Evolutionary conservation across 1,284 basidiomycete genomes (phyloP).

Genomic region (Cutaneotrichosporon sp.): DNA sequence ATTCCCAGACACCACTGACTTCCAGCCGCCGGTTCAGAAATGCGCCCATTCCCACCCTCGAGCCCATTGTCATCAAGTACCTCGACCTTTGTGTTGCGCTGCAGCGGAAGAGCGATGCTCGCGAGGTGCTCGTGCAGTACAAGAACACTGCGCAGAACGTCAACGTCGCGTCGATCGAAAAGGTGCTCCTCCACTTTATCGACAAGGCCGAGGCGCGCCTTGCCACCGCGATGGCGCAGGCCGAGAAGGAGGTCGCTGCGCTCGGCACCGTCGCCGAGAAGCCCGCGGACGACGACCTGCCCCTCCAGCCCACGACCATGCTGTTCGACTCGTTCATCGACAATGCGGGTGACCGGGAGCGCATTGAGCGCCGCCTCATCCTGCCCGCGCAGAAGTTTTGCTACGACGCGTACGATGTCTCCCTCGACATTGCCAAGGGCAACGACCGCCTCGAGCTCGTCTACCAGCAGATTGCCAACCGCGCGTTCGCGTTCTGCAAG

Average conservation of each 20-base stretch:
- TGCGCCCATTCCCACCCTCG: constrained; percentile 80
- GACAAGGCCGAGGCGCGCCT: constrained; percentile 83
- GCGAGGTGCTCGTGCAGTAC: constrained; percentile 87
- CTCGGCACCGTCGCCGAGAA: constrained; percentile 59
- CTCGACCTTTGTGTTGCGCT: constrained; percentile 94
- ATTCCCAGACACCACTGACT: neutral
- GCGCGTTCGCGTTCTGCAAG: constrained; percentile 95
- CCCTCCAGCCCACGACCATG: constrained; percentile 44
- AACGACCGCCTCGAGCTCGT: constrained; percentile 90
- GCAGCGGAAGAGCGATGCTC: constrained; percentile 87
- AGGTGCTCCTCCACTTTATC: constrained; percentile 85
- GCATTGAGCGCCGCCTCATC: constrained; percentile 91
- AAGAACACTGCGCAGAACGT: constrained; percentile 95
- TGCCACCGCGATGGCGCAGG: constrained; percentile 72
- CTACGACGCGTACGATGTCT: constrained; percentile 97
- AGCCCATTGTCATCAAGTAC: constrained; percentile 83
- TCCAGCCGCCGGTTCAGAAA: constrained; percentile 79
- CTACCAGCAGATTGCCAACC: constrained; percentile 94
- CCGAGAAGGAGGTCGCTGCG: constrained; percentile 70
- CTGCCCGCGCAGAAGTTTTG: constrained; percentile 97
- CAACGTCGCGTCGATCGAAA: constrained; percentile 85
- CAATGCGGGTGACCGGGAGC: constrained; percentile 74
- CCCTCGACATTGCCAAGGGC: constrained; percentile 93
- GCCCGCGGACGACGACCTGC: constrained; percentile 41
- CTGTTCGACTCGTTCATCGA: constrained; percentile 46